Conservation (phyloP, 768 basidiomycete species). For the Lactarius pseudohatsudake region DNA sequence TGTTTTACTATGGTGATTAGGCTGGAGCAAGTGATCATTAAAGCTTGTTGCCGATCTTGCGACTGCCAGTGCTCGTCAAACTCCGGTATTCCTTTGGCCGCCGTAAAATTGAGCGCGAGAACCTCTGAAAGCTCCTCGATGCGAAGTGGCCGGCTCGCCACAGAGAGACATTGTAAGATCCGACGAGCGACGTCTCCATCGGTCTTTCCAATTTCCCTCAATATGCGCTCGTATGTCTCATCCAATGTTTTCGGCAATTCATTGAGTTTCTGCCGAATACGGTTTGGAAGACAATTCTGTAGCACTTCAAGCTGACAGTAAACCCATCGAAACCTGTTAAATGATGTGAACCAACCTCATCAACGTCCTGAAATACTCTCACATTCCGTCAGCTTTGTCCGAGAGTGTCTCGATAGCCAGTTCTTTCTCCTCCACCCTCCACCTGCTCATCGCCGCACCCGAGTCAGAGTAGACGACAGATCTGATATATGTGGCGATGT, state of each 20-base stretch:
- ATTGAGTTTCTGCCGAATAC: background rate
- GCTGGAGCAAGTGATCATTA: background rate
- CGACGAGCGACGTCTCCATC: background rate
- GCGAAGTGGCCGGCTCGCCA: background rate
- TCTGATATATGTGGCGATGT: background rate
- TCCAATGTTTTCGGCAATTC: background rate
- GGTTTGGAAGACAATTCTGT: background rate
- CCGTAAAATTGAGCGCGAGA: background rate
- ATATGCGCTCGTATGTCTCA: background rate
- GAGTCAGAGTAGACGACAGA: background rate
- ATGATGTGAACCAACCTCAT: background rate
- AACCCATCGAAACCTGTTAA: background rate
- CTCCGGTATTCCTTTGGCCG: background rate
- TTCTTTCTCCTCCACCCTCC: conserved; percentile 44
- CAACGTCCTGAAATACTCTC: background rate
- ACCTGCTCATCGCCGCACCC: conserved; percentile 31
- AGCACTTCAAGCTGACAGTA: background rate
- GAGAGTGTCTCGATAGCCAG: background rate
- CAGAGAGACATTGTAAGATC: background rate
- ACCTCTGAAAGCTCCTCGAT: background rate
- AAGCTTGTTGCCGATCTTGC: background rate
- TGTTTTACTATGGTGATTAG: background rate
- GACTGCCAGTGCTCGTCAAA: background rate
- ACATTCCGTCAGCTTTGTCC: background rate
- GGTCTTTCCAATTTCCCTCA: background rate